Conservation (phyloP, 208 protist species). For the Pavlovales sp. region DNA sequence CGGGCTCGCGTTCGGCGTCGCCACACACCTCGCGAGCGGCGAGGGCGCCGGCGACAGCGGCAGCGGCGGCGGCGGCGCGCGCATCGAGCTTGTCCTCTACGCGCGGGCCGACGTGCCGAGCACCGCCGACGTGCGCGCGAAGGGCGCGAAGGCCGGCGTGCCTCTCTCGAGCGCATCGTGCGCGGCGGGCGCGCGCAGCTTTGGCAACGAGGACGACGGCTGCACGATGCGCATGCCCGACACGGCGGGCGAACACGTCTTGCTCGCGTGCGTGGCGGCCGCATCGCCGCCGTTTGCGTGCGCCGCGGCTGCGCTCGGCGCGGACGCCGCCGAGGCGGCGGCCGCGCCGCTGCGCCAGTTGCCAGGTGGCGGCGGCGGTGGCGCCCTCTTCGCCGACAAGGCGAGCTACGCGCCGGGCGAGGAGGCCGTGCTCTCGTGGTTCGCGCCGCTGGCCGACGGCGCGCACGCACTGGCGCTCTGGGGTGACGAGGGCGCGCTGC, state of each 20-base stretch:
- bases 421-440: background rate
- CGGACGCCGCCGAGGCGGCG: background rate
- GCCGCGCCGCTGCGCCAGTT: background rate
- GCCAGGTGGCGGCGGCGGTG: too few relatives aligned
- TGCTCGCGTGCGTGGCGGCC: background rate
- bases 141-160: too few relatives aligned
- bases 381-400: background rate
- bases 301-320: background rate
- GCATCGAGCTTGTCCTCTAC: background rate
- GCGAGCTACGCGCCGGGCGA: background rate
- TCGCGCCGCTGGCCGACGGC: background rate
- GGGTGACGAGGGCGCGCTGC: background rate
- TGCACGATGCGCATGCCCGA: background rate
- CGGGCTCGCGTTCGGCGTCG: background rate
- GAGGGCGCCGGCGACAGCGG: background rate
- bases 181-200: background rate
- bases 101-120: too few relatives aligned
- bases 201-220: background rate
- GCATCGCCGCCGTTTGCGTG: background rate
- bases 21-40: background rate
- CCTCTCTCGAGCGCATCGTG: background rate
- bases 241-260: background rate
- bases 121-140: background rate
- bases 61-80: too few relatives aligned
- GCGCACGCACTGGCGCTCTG: slow-evolving; percentile 3